Conservation (phyloP, 2,329 filamentous ascomycete genomes). For the Xylaria sp. region DNA sequence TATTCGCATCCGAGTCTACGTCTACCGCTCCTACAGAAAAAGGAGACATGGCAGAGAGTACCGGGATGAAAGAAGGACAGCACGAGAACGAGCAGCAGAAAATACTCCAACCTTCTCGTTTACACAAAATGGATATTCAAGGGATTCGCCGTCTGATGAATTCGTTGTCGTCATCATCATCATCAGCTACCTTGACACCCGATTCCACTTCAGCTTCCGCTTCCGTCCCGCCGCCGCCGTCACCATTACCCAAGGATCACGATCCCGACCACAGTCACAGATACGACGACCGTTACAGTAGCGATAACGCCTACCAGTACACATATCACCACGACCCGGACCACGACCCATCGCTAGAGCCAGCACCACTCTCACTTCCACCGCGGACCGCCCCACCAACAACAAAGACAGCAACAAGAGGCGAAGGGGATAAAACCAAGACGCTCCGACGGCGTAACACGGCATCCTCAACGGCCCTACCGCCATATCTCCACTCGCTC, state of each 20-base stretch:
- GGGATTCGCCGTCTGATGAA: neutral
- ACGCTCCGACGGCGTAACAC: neutral
- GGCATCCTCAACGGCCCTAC: neutral
- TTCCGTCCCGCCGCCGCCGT: constrained; percentile 8
- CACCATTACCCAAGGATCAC: constrained; percentile 3
- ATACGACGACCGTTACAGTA: neutral
- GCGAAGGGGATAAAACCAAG: neutral
- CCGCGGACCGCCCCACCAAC: neutral
- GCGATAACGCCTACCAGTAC: neutral
- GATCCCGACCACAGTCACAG: neutral
- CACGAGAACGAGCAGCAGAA: neutral
- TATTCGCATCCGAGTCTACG: neutral
- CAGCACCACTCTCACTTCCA: constrained; percentile 31
- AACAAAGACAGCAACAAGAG: neutral
- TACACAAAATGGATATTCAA: neutral
- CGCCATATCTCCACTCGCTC: neutral
- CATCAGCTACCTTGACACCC: neutral
- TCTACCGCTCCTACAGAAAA: neutral
- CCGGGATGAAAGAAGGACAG: neutral
- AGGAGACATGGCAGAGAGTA: neutral
- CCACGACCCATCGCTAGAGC: constrained; percentile 32
- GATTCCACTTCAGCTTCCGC: constrained; percentile 5
- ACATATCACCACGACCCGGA: neutral
- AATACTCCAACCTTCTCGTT: neutral
- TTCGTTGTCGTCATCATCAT: constrained; percentile 4